A percentile compares a stretch with the other conserved stretches of the same genome.
Conservation (phyloP, 176 grass and related monocot species). For the Aegilops tauschii region DNA sequence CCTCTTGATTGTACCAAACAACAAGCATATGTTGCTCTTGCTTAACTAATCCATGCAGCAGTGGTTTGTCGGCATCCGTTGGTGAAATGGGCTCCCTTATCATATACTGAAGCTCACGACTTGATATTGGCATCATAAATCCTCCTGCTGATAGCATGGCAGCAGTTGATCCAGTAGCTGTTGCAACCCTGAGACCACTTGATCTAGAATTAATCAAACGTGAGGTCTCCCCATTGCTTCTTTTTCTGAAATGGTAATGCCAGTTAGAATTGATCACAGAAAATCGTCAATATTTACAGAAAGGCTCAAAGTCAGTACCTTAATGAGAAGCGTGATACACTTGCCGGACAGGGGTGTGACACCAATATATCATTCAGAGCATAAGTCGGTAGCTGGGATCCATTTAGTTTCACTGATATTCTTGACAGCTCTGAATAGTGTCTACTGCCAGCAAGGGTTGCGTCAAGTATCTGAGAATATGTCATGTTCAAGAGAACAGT, state of each 20-base stretch:
- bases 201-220: conserved; percentile 75
- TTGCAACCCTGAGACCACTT: conserved; percentile 82
- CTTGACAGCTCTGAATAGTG: conserved; percentile 63
- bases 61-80: conserved; percentile 36
- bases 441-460: conserved; percentile 59
- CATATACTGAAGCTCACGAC: conserved; percentile 86
- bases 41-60: conserved; percentile 75
- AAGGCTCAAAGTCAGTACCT: conserved; percentile 44
- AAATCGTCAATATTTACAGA: neutral
- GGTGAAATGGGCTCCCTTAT: conserved; percentile 83
- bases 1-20: conserved; percentile 79
- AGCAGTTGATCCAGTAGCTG: conserved; percentile 92
- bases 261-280: conserved; percentile 23
- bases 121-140: conserved; percentile 67
- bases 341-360: conserved; percentile 87
- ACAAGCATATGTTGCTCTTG: conserved; percentile 44
- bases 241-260: conserved; percentile 50
- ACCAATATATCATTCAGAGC: conserved; percentile 93
- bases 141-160: conserved; percentile 92
- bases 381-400: conserved; percentile 49
- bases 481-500: neutral
- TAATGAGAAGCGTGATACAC: conserved; percentile 94
- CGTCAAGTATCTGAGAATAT: conserved; percentile 69
- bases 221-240: conserved; percentile 42
- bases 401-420: conserved; percentile 73